Evolutionary conservation across 805 yeast genomes (phyloP), one percentile per base, ranked within the genome.

Genomic region (Ogataea naganishii): DNA sequence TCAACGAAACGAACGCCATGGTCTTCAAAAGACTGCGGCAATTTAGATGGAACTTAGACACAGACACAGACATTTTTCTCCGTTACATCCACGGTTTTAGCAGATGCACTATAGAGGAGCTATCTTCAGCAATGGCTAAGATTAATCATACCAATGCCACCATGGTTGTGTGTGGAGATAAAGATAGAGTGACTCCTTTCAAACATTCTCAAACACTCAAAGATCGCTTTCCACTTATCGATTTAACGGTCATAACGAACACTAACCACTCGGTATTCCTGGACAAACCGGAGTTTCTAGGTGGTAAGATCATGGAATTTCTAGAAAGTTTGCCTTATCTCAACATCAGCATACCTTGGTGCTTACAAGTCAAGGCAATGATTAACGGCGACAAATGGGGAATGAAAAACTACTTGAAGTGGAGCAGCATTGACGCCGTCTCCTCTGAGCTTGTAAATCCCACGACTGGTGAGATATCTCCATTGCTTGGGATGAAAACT

Each of bases 361-460:
- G 78, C 27, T 60, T 80, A 30, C 64, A 69, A 37, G 62, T 73
- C 12, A 70, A 74, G 42, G 81, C 81, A 3, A 65, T 71, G 30
- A 64, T 73, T 10, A 66, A 73, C 16, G 80, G 80, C 2, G 80
- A 72, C 42, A 80, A 81, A 52, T 81, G 89, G 89, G 82, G 85
- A 14, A 53, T 81, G 38, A 80, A 80, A 51, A 81, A 80, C 45
- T 81, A 78, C 46, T 65, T 61, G 36, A 81, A 80, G 49, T 81
- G 92, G 89, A 62, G 65, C 46, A 57, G 64, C 20, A 60, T 75
- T 6, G 61, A 62, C 26, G 60, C 75, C 1, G 60, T 80, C 0
- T 72, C 80, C 0, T 38, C 53, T 35, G 63, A 59, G 27, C 55
- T 73, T 12, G 36, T 51, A 15, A 54, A 44, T 34, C 51, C 51